These are phyloP conservation scores for Penicillium nucicola DNA, from an alignment of 495 filamentous ascomycete genomes.

Conservation along the genomic window DNA sequence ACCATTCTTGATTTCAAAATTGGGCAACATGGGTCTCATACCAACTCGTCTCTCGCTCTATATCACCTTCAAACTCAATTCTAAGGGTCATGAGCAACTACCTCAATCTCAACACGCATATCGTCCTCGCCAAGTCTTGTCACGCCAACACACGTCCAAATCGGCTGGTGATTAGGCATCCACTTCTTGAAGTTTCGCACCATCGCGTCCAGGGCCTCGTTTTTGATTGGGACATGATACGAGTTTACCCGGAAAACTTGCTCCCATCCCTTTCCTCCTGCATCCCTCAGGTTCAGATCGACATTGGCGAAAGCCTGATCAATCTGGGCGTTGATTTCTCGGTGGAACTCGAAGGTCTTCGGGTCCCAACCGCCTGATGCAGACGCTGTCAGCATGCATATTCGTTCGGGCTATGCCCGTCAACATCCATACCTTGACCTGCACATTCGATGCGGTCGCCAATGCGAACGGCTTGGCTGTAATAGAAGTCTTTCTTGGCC, in stretches of 20 bases:
- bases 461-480: conserved; percentile 53
- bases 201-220: conserved; percentile 38
- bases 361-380: conserved; percentile 50
- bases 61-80: background rate
- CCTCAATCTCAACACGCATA: conserved; percentile 59
- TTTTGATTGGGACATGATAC: conserved; percentile 44
- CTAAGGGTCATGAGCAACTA: conserved; percentile 39
- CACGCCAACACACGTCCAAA: conserved; percentile 51
- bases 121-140: conserved; percentile 35
- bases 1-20: background rate
- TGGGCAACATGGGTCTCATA: background rate
- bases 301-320: conserved; percentile 56
- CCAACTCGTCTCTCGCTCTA: background rate
- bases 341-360: conserved; percentile 29
- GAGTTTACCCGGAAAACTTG: conserved; percentile 52
- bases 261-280: conserved; percentile 55
- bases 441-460: conserved; percentile 50
- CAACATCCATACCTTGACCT: conserved; percentile 46
- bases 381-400: background rate
- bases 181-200: conserved; percentile 46
- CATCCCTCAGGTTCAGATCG: conserved; percentile 41
- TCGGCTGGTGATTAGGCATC: conserved; percentile 47
- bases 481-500: conserved; percentile 34
- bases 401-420: background rate
- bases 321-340: conserved; percentile 45